These are phyloP conservation scores for Penicillium aurantiogriseum DNA, from an alignment of 2,329 filamentous ascomycete genomes.

Conservation along the genomic window DNA sequence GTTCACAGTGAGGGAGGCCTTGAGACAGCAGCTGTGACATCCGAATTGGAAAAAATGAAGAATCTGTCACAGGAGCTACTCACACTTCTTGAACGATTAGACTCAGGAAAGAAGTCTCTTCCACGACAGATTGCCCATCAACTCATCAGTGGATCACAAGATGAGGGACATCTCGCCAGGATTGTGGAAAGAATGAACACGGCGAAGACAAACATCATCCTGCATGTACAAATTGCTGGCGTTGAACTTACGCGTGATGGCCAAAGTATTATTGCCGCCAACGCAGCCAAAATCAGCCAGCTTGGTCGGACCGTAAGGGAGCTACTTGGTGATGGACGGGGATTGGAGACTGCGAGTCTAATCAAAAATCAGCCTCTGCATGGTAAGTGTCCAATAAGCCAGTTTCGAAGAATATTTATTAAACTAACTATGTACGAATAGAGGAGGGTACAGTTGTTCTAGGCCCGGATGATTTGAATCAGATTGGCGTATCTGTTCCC, in stretches of 20 bases:
- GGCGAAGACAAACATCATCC: neutral
- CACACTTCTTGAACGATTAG: neutral
- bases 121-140: rapidly evolving
- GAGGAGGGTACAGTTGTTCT: neutral
- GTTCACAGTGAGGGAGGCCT: rapidly evolving
- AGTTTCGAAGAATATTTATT: rapidly evolving
- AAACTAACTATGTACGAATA: neutral
- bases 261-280: neutral
- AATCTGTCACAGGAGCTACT: neutral
- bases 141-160: neutral
- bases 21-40: neutral
- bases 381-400: neutral
- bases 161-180: neutral
- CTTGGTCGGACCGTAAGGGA: neutral
- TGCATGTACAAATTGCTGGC: neutral
- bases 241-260: neutral
- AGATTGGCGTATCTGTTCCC: neutral
- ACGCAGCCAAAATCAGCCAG: neutral
- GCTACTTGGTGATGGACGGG: neutral
- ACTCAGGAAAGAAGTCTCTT: neutral
- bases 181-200: neutral
- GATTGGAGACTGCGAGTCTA: neutral
- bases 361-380: neutral
- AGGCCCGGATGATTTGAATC: neutral
- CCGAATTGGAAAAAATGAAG: neutral